Evolutionary conservation across 331 rosid species (phyloP), one percentile per base, ranked within the genome.

Genomic region (Saraca asoca): DNA sequence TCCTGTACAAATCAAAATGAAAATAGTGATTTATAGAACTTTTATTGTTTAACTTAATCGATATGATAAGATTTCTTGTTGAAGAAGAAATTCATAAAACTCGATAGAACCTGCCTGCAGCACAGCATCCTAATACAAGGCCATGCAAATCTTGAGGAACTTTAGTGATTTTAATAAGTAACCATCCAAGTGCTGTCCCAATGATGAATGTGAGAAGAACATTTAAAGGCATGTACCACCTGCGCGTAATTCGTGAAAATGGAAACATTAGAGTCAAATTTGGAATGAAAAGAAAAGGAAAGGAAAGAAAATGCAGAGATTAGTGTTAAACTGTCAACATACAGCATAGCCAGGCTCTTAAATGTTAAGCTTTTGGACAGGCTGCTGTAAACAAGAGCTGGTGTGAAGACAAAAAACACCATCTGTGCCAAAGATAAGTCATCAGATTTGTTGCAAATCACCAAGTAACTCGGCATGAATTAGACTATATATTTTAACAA

Each of bases 201-300:
- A 63, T 31, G 33, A 63, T 8, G 15, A 63, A 63, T 44, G 69
- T 19, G 15, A 63, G 29, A 14, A 63, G 44, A 52, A 63, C 9
- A 8, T 46, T 63, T 20, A 63, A 12, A 9, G 41, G 45, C 69
- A 63, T 63, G 69, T 45, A 63, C 69, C 69, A 63, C 43, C 69
- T 63, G 6, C 11, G 6, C 11, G 10, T 7, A 63, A 44, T 16
- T 39, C 52, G 6, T 48, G 17, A 48, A 48, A 14, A 15, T 9
- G 2, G 7, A 13, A 15, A 12, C 52, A 7, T n/a, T n/a, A n/a
- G n/a, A n/a, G n/a, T n/a, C n/a, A 48, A 48, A 9, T n/a, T 5
- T 9, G 8, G 43, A 39, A 45, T 8, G n/a, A 10, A 14, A 4
- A 1, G 3, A 48, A 15, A 9, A 48, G 18, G 13, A 48, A 48